Percentiles rank a stretch among this genome's conserved stretches.
These are phyloP conservation scores for Phytophthora pistaciae DNA, from an alignment of 352 stramenopile genomes.

Conservation along the genomic window DNA sequence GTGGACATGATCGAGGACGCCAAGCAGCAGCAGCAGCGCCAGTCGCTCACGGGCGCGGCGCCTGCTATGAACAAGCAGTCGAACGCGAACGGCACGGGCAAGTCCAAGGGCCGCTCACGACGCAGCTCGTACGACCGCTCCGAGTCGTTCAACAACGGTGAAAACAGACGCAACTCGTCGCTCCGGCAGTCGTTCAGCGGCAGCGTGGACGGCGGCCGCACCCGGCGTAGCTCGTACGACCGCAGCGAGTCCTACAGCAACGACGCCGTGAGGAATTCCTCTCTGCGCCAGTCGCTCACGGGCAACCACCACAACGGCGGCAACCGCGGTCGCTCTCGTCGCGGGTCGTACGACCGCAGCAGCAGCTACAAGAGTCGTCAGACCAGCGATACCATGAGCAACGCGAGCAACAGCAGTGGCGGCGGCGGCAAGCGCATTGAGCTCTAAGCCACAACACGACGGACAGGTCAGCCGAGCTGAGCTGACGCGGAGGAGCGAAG, in stretches of 20 bases:
- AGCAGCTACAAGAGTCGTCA: slow-evolving; percentile 50
- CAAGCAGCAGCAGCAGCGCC: slow-evolving; percentile 64
- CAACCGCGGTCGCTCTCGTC: slow-evolving; percentile 60
- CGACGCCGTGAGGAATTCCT: slow-evolving; percentile 42
- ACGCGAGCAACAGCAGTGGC: slow-evolving; percentile 57
- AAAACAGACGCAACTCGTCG: slow-evolving; percentile 44
- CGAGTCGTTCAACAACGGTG: slow-evolving; percentile 46
- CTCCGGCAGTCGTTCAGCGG: slow-evolving; percentile 47
- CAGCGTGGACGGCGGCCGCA: slow-evolving; percentile 33
- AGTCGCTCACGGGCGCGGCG: slow-evolving; percentile 50
- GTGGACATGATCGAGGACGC: slow-evolving; percentile 73
- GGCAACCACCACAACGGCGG: slow-evolving; percentile 42
- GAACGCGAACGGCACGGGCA: slow-evolving; percentile 36
- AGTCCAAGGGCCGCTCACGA: slow-evolving; percentile 50
- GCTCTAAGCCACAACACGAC: slow-evolving; percentile 50
- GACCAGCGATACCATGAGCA: slow-evolving; percentile 61
- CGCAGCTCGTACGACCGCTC: slow-evolving; percentile 64
- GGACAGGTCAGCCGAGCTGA: slow-evolving; percentile 29
- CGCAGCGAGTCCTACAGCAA: slow-evolving; percentile 45
- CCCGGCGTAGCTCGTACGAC: slow-evolving; percentile 64
- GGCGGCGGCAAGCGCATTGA: slow-evolving; percentile 78
- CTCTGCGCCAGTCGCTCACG: slow-evolving; percentile 48
- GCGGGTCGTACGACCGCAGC: slow-evolving; percentile 70
- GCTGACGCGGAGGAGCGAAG: slow-evolving; percentile 32
- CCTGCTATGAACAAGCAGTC: slow-evolving; percentile 35